Percentiles rank a stretch among this genome's conserved stretches.
These are phyloP conservation scores for Penicillium vulpinum DNA, from an alignment of 2,329 filamentous ascomycete genomes.

Conservation along the genomic window DNA sequence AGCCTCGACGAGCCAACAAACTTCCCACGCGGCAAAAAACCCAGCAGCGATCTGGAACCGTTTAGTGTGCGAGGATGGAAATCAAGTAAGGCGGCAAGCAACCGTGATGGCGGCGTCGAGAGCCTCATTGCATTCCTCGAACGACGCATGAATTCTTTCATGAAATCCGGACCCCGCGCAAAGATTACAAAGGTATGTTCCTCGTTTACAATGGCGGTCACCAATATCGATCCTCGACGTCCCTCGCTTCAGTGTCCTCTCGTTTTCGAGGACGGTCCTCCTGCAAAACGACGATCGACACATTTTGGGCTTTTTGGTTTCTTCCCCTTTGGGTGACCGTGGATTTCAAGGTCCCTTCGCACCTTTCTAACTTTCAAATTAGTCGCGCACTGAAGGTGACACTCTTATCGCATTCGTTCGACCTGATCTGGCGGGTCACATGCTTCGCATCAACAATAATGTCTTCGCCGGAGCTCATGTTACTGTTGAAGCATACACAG, in stretches of 20 bases:
- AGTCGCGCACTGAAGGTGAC: slow-evolving; percentile 70
- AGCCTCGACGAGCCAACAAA: slow-evolving; percentile 38
- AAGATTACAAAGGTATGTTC: slow-evolving; percentile 77
- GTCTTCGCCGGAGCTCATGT: slow-evolving; percentile 66
- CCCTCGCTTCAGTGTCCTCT: slow-evolving; percentile 40
- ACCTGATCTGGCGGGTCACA: slow-evolving; percentile 62
- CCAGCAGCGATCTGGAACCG: slow-evolving; percentile 32
- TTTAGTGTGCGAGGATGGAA: slow-evolving; percentile 62
- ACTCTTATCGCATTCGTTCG: slow-evolving; percentile 67
- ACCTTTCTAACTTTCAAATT: slow-evolving; percentile 65
- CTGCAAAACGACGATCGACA: slow-evolving; percentile 45
- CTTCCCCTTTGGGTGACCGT: slow-evolving; percentile 41
- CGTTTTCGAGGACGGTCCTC: slow-evolving; percentile 44
- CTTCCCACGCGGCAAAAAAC: slow-evolving; percentile 36
- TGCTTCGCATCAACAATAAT: slow-evolving; percentile 69
- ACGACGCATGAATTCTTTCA: slow-evolving; percentile 61
- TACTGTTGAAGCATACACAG: slow-evolving; percentile 52
- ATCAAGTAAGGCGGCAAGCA: slow-evolving; percentile 66
- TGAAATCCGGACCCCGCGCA: slow-evolving; percentile 54
- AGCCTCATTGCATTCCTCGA: slow-evolving; percentile 69
- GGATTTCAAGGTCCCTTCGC: slow-evolving; percentile 47
- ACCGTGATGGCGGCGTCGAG: slow-evolving; percentile 66
- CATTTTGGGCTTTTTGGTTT: slow-evolving; percentile 31
- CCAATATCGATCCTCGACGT: slow-evolving; percentile 39
- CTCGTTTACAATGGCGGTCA: slow-evolving; percentile 45